These are phyloP conservation scores for Phylloporus arenicola DNA, from an alignment of 768 basidiomycete genomes.

Conservation along the genomic window DNA sequence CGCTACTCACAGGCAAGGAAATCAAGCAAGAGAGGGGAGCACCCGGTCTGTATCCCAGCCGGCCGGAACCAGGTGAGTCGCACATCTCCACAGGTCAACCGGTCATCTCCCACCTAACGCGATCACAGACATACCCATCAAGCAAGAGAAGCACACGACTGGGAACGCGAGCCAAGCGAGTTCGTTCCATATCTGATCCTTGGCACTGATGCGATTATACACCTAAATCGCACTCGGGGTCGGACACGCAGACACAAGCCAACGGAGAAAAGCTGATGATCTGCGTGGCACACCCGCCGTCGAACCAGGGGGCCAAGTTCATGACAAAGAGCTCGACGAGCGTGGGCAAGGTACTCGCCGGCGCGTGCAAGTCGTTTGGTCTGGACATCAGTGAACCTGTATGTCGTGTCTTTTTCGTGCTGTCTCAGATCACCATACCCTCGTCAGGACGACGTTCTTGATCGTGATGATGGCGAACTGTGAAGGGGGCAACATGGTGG, in stretches of 20 bases:
- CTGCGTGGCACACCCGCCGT: constrained; percentile 28
- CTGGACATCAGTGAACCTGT: constrained; percentile 21
- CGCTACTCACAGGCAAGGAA: no score
- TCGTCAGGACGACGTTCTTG: constrained; percentile 20
- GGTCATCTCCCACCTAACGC: no score
- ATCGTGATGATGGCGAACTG: constrained; percentile 20
- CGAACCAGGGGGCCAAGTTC: constrained; percentile 30
- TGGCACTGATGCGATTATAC: no score
- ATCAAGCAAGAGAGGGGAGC: no score
- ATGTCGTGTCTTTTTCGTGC: not conserved
- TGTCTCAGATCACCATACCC: not conserved
- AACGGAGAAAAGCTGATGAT: constrained; percentile 20
- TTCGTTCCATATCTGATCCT: no score
- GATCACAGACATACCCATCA: no score
- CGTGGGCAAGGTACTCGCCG: constrained; percentile 24
- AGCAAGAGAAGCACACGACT: no score
- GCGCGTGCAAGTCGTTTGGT: constrained; percentile 28
- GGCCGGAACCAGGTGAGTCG: no score
- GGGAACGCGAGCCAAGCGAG: no score
- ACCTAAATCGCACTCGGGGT: not conserved
- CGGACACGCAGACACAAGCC: not conserved
- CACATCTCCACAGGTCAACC: no score
- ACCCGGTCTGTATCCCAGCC: no score
- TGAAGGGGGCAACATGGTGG: constrained; percentile 24
- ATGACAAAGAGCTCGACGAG: constrained; percentile 27